Percentiles rank a stretch among this genome's conserved stretches.
Conservation (phyloP, 148 eudicot species). For the Polygonum aviculare region DNA sequence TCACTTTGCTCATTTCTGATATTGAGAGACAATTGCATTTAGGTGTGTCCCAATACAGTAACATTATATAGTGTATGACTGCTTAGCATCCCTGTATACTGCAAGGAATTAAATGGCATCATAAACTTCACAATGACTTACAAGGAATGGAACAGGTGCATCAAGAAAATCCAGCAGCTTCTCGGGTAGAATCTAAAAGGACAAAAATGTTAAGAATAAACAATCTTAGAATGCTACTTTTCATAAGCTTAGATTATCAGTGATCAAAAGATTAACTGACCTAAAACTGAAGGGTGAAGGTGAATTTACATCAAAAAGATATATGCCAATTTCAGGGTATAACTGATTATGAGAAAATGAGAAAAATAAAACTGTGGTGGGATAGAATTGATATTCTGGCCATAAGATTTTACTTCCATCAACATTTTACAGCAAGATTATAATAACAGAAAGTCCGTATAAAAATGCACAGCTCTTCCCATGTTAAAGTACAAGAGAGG, state of each 20-base stretch:
- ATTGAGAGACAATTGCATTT: not conserved
- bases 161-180: conserved; percentile 95
- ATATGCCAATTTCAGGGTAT: not conserved
- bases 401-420: conserved; percentile 2
- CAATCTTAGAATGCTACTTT: not conserved
- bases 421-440: not conserved
- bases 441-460: not conserved
- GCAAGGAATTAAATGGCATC: not conserved
- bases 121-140: conserved; percentile 24
- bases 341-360: not conserved
- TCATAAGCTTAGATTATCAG: not conserved
- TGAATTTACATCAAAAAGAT: not conserved
- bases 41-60: not conserved
- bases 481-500: not conserved
- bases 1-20: not conserved
- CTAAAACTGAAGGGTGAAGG: not conserved
- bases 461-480: not conserved
- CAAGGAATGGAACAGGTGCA: conserved; percentile 80
- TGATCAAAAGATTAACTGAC: not conserved
- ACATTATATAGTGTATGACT: not conserved
- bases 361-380: not conserved
- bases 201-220: not conserved
- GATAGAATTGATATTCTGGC: not conserved
- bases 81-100: not conserved
- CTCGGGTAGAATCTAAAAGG: conserved; percentile 71